A percentile compares a stretch with the other conserved stretches of the same genome.
Evolutionary conservation across 2,329 filamentous ascomycete genomes (phyloP).

Genomic region (Amphichorda felina): DNA sequence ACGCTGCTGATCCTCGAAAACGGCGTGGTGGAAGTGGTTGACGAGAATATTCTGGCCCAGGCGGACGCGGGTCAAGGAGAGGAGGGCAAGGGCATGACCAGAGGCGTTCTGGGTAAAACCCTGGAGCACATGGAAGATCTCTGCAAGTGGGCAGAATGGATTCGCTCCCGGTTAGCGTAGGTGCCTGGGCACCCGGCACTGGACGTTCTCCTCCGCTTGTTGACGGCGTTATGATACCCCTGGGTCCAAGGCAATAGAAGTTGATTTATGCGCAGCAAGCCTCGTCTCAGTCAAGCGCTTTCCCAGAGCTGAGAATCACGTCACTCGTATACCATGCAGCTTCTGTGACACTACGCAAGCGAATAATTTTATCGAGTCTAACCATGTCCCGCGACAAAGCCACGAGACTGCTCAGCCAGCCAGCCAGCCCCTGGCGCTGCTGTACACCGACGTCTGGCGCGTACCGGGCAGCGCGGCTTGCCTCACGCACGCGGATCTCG

Average conservation of each 20-base stretch:
- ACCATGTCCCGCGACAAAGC: too few species aligned
- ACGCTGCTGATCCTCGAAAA: slow-evolving; percentile 47
- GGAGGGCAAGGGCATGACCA: slow-evolving; percentile 22
- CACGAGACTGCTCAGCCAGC: too few species aligned
- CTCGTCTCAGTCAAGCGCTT: too few species aligned
- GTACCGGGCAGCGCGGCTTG: too few species aligned
- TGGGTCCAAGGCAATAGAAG: background rate
- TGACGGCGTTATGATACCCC: slow-evolving; percentile 2
- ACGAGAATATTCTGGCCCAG: slow-evolving; percentile 36
- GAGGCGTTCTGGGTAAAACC: slow-evolving; percentile 29
- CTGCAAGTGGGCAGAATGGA: slow-evolving; percentile 41
- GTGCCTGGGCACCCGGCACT: background rate
- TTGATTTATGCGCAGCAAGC: background rate
- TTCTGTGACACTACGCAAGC: too few species aligned
- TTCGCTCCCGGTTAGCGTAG: slow-evolving; percentile 24
- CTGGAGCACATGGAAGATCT: slow-evolving; percentile 40
- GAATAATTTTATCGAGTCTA: too few species aligned
- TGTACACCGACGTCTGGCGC: too few species aligned
- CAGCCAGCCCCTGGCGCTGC: too few species aligned
- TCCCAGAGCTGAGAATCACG: too few species aligned
- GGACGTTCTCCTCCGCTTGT: too few species aligned
- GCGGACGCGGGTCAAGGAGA: slow-evolving; percentile 10
- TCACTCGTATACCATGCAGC: too few species aligned
- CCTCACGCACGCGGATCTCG: too few species aligned
- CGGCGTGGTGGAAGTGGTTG: slow-evolving; percentile 43